These are phyloP conservation scores for Phytophthora sojae DNA, from an alignment of 352 stramenopile species.

Conservation along the genomic window DNA sequence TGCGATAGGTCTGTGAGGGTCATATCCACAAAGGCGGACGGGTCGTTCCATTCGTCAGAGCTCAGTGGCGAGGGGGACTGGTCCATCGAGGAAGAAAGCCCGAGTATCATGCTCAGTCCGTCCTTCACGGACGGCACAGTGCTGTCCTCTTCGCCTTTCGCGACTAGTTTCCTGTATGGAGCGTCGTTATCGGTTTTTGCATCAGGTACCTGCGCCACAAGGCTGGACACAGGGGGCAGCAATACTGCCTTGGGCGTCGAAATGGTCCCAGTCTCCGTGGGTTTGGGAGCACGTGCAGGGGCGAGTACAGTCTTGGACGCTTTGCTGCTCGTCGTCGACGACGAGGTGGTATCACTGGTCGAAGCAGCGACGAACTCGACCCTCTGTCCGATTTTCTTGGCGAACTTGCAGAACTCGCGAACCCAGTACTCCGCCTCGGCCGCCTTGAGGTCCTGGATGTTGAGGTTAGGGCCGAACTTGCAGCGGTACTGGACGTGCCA, in stretches of 20 bases:
- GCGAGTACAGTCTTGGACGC: not conserved
- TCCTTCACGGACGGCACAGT: slow-evolving; percentile 42
- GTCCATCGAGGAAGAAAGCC: slow-evolving; percentile 22
- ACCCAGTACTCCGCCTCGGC: slow-evolving; percentile 56
- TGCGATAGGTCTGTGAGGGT: slow-evolving; percentile 58
- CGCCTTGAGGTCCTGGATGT: slow-evolving; percentile 51
- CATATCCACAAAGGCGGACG: slow-evolving; percentile 53
- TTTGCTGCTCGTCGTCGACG: not conserved
- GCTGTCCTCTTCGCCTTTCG: slow-evolving; percentile 14
- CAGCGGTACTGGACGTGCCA: slow-evolving; percentile 84
- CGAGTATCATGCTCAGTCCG: slow-evolving; percentile 11
- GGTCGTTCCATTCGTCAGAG: slow-evolving; percentile 71
- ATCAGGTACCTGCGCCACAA: slow-evolving; percentile 2
- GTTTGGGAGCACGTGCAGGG: not conserved
- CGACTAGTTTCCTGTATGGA: not conserved
- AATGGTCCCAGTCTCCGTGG: not conserved
- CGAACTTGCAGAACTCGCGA: slow-evolving; percentile 72
- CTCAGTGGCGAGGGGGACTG: slow-evolving; percentile 58
- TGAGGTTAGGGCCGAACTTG: slow-evolving; percentile 62
- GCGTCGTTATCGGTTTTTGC: slow-evolving; percentile 17
- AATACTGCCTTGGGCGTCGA: slow-evolving; percentile 1
- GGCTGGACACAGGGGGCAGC: slow-evolving; percentile 21
- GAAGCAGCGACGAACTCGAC: slow-evolving; percentile 43
- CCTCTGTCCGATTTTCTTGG: slow-evolving; percentile 64
- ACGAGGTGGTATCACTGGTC: not conserved